Evolutionary conservation across 345 rosid species (phyloP).

Genomic region (Cardamine occulta): DNA sequence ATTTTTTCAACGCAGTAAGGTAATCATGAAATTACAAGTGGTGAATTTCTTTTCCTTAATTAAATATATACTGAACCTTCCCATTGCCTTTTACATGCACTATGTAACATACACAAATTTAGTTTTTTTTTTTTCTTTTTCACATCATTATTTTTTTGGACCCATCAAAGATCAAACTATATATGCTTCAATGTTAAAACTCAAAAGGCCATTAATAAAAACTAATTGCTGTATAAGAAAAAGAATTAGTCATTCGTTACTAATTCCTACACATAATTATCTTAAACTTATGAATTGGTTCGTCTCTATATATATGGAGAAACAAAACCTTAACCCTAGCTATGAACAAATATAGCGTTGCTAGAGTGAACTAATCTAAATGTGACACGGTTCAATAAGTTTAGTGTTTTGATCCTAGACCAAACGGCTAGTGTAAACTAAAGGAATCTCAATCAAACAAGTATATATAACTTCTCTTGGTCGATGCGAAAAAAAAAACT

Average conservation of each 20-base stretch:
- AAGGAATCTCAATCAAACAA: slow-evolving; percentile 1
- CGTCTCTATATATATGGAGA: background rate
- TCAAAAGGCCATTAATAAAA: background rate
- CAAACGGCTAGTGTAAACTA: background rate
- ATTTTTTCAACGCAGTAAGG: slow-evolving; percentile 19
- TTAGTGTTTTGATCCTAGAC: background rate
- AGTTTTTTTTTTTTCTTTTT: background rate
- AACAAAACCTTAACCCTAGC: slow-evolving; percentile 8
- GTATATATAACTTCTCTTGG: background rate
- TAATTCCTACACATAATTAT: background rate
- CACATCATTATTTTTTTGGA: background rate
- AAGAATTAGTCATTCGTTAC: background rate
- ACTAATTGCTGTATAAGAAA: background rate
- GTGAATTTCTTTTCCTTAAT: background rate
- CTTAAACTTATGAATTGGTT: background rate
- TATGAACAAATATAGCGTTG: background rate
- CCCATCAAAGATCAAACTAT: background rate
- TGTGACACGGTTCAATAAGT: background rate
- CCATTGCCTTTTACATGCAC: slow-evolving; percentile 9
- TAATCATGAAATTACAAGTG: slow-evolving; percentile 22
- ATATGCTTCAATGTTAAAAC: background rate
- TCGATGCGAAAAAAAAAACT: background rate
- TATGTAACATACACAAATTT: slow-evolving; percentile 16
- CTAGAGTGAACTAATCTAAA: background rate
- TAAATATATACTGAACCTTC: slow-evolving; percentile 16